Percentiles rank a stretch among this genome's conserved stretches.
phyloP scores from a whole-genome alignment of 495 filamentous ascomycete species.

The Penicillium salamii region DNA sequence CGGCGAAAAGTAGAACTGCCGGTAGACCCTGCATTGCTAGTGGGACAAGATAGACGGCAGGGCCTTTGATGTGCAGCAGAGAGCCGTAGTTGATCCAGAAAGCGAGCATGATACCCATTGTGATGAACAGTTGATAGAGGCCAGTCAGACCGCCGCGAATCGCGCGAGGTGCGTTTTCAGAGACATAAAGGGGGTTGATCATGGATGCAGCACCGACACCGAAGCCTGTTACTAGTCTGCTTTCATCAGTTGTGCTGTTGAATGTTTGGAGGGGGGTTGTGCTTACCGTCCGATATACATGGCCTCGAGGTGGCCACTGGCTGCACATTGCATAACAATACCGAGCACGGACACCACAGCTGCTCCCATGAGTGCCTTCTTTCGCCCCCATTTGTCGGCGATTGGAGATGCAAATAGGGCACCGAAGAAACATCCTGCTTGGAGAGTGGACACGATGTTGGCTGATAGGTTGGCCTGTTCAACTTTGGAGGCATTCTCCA shows the following conservation, averaged over 20 bases:
- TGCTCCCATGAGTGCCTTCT: constrained; percentile 50
- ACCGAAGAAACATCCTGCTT: constrained; percentile 68
- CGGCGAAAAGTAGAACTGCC: constrained; percentile 55
- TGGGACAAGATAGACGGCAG: constrained; percentile 62
- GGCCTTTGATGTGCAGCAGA: constrained; percentile 49
- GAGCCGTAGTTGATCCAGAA: constrained; percentile 66
- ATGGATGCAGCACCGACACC: constrained; percentile 65
- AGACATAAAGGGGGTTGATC: constrained; percentile 57
- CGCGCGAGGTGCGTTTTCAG: constrained; percentile 67
- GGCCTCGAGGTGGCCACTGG: constrained; percentile 45
- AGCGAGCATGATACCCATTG: constrained; percentile 61
- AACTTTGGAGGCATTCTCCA: constrained; percentile 54
- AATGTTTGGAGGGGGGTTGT: neutral
- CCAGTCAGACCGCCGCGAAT: constrained; percentile 70
- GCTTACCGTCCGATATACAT: constrained; percentile 64
- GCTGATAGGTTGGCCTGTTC: constrained; percentile 35
- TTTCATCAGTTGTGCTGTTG: neutral
- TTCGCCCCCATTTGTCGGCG: constrained; percentile 57
- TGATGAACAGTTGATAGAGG: constrained; percentile 68
- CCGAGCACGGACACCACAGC: constrained; percentile 47
- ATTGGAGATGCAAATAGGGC: constrained; percentile 55
- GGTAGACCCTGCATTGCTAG: constrained; percentile 66
- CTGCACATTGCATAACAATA: constrained; percentile 61
- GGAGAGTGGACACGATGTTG: constrained; percentile 61
- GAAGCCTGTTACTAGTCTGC: constrained; percentile 59